Conservation (phyloP, 1,284 basidiomycete genomes). For the Malassezia yamatoensis region DNA sequence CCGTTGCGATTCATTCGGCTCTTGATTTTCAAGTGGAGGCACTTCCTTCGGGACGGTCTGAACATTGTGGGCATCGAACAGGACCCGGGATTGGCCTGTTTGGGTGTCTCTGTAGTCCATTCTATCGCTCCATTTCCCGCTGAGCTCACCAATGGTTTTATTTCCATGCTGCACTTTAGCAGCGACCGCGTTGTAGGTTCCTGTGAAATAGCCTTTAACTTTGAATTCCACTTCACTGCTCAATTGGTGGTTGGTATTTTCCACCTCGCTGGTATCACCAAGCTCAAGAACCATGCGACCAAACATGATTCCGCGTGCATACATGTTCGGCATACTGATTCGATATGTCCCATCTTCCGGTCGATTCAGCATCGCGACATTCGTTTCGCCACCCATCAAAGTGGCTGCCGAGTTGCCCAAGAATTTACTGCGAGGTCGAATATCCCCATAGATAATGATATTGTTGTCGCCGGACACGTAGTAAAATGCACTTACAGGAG, state of each 20-base stretch:
- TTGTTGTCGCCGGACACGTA: constrained; percentile 86
- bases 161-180: constrained; percentile 67
- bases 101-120: constrained; percentile 75
- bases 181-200: constrained; percentile 80
- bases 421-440: constrained; percentile 90
- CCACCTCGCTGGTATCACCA: constrained; percentile 77
- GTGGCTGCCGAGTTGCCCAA: constrained; percentile 62
- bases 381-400: constrained; percentile 83
- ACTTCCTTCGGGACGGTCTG: constrained; percentile 72
- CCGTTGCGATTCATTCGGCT: constrained; percentile 69
- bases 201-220: constrained; percentile 95
- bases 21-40: constrained; percentile 73
- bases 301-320: constrained; percentile 89
- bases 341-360: constrained; percentile 41
- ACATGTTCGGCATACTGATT: constrained; percentile 51
- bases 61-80: constrained; percentile 72
- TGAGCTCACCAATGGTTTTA: constrained; percentile 71
- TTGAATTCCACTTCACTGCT: constrained; percentile 88
- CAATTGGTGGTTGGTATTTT: constrained; percentile 67
- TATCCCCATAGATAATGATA: constrained; percentile 72
- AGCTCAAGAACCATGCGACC: constrained; percentile 97
- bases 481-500: constrained; percentile 91
- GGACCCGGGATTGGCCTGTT: constrained; percentile 61
- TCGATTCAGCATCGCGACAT: constrained; percentile 36
- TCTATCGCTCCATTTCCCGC: constrained; percentile 77